phyloP scores from a whole-genome alignment of 2,329 filamentous ascomycete genomes.

The Chaetomiaceae sp. region DNA sequence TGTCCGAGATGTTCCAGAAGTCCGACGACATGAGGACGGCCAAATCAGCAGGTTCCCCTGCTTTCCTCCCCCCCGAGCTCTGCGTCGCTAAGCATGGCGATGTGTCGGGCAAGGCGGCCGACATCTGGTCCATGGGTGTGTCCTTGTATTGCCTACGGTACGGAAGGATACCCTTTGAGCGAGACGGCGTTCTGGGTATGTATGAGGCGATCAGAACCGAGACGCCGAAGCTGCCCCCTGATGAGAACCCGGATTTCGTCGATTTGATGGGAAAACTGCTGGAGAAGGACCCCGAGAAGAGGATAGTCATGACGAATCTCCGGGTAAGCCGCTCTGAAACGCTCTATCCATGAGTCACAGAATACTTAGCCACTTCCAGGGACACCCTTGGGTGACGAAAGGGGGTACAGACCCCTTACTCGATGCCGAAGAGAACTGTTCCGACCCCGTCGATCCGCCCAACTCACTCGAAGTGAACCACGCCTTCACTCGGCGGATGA shows the following conservation, averaged over 20 bases:
- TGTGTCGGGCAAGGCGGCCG: constrained; percentile 82
- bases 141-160: constrained; percentile 91
- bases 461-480: constrained; percentile 87
- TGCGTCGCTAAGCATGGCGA: constrained; percentile 82
- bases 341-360: no score
- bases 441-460: constrained; percentile 72
- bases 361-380: constrained; percentile 44
- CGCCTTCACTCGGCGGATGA: constrained; percentile 87
- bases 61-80: constrained; percentile 89
- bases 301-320: constrained; percentile 78
- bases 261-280: constrained; percentile 71
- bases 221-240: constrained; percentile 55
- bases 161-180: constrained; percentile 81
- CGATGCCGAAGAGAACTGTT: constrained; percentile 79
- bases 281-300: constrained; percentile 77
- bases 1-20: constrained; percentile 97
- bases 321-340: constrained; percentile 57
- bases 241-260: constrained; percentile 63
- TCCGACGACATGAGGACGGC: constrained; percentile 77
- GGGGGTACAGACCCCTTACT: constrained; percentile 72
- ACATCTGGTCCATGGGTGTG: constrained; percentile 98
- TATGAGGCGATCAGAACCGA: constrained; percentile 84
- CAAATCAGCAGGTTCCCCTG: constrained; percentile 91
- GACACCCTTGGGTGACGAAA: constrained; percentile 90
- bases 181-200: constrained; percentile 73